Percentiles rank a stretch among this genome's conserved stretches.
Evolutionary conservation across 2,329 filamentous ascomycete species (phyloP).

Genomic region (Fonsecaea pugnacius): DNA sequence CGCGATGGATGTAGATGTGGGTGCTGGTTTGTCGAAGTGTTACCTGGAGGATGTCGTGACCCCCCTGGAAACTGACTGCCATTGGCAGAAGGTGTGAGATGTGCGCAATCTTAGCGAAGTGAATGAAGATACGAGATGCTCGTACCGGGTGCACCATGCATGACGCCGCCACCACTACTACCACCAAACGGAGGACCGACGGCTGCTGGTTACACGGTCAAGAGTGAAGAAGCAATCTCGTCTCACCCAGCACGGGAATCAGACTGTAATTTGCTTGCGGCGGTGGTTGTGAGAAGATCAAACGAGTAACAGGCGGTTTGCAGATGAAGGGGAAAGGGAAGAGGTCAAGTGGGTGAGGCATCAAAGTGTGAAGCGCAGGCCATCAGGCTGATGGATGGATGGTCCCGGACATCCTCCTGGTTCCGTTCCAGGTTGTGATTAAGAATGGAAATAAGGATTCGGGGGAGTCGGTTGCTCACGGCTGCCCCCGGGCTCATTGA

Average conservation of each 20-base stretch:
- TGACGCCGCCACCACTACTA: not conserved
- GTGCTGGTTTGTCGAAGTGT: not conserved
- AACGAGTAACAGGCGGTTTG: not conserved
- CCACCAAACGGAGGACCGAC: not conserved
- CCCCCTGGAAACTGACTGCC: not conserved
- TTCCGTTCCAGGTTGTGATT: not conserved
- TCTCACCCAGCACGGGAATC: not conserved
- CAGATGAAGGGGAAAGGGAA: not conserved
- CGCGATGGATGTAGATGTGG: not conserved
- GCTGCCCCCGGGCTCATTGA: not conserved
- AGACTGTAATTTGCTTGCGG: not conserved
- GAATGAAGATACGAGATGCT: not conserved
- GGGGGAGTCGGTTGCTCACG: not conserved
- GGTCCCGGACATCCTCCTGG: not conserved
- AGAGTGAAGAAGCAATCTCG: not conserved
- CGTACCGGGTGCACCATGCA: not conserved
- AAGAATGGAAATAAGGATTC: not conserved
- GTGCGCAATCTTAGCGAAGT: conserved; percentile 20
- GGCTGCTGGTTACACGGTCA: not conserved
- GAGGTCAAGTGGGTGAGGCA: not conserved
- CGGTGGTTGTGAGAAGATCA: not conserved
- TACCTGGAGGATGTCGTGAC: not conserved
- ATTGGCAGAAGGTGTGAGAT: conserved; percentile 9
- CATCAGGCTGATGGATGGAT: not conserved
- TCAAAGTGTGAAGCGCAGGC: not conserved